Evolutionary conservation across 106 monocot species (phyloP), one percentile per base, ranked within the genome.

Genomic region (Allium fistulosum): DNA sequence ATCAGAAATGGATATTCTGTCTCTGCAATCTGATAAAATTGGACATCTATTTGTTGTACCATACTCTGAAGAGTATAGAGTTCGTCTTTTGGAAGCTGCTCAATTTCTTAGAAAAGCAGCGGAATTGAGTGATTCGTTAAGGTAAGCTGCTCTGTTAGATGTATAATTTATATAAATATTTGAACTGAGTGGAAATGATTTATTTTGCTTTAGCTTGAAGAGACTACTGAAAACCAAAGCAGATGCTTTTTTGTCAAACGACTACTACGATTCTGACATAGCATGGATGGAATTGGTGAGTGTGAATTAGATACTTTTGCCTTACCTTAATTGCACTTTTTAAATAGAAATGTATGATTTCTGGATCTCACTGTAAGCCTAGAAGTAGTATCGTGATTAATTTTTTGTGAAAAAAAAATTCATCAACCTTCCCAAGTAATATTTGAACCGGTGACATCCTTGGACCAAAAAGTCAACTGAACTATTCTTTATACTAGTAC

Each of bases 261-360:
- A 97, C 72, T 97, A 97, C 60, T 97, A 92, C 78, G 92, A 97
- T 63, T 97, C 96, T 71, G 96, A 97, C 66, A 81, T 92, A 67
- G 92, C 92, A 10, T 97, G 96, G 96, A 92, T 97, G 86, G 88
- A 92, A 61, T 74, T 97, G 88, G 96, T 97, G 56, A 74, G 92
- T 84, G 96, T 97, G 56, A 74, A 88, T 84, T 10, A 9, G 51
- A 22, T 67, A 26, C 49, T 18, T 17, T 22, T 10, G 26, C 18
- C 49, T 6, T 12, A 50, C n/a, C 51, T 67, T 37, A 37, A 37
- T 37, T 37, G 37, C 37, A 37, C 37, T 37, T 37, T 5, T 37
- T 37, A 22, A 22, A 22, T 37, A 37, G 37, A 37, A 37, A 37
- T 37, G 37, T 37, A 37, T 37, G 37, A 37, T 37, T 37, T 37